phyloP scores from a whole-genome alignment of 2,329 filamentous ascomycete species.

The Alternaria incomplexa region DNA sequence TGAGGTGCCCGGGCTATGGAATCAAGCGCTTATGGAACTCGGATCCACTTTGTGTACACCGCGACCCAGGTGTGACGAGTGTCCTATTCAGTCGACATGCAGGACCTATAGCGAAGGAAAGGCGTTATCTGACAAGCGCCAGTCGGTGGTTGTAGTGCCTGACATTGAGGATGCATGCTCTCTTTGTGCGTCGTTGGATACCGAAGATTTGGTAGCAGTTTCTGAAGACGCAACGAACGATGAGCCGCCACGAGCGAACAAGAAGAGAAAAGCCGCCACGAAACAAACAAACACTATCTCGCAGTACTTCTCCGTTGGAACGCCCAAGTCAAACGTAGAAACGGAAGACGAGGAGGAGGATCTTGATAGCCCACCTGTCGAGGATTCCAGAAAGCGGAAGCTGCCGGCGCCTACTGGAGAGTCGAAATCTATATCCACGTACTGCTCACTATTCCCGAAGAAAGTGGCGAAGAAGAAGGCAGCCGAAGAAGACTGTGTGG shows the following conservation, averaged over 20 bases:
- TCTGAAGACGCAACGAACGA: constrained; percentile 23
- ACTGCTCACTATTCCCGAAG: constrained; percentile 46
- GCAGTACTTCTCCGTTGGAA: constrained; percentile 35
- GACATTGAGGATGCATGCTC: constrained; percentile 44
- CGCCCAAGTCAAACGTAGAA: constrained; percentile 19
- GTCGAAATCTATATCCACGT: constrained; percentile 24
- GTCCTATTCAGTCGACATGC: constrained; percentile 43
- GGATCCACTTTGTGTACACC: constrained; percentile 68
- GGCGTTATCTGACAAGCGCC: constrained; percentile 23
- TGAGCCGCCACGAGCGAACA: constrained; percentile 15
- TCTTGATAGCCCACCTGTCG: background rate
- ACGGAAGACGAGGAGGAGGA: constrained; percentile 10
- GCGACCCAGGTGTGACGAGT: constrained; percentile 60
- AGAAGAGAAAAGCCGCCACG: constrained; percentile 31
- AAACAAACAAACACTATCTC: constrained; percentile 37
- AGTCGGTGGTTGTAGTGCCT: constrained; percentile 7
- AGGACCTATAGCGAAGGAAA: constrained; percentile 42
- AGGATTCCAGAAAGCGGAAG: constrained; percentile 34
- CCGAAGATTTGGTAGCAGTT: constrained; percentile 35
- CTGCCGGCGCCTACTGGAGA: constrained; percentile 4
- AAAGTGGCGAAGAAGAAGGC: constrained; percentile 44
- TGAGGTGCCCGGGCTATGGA: constrained; percentile 65
- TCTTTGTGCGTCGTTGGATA: constrained; percentile 36
- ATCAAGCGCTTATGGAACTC: constrained; percentile 70
- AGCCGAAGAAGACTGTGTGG: constrained; percentile 40